Base-by-base conservation (phyloP, 2,329 filamentous ascomycete species). In the Corniculantispora saksenae region DNA sequence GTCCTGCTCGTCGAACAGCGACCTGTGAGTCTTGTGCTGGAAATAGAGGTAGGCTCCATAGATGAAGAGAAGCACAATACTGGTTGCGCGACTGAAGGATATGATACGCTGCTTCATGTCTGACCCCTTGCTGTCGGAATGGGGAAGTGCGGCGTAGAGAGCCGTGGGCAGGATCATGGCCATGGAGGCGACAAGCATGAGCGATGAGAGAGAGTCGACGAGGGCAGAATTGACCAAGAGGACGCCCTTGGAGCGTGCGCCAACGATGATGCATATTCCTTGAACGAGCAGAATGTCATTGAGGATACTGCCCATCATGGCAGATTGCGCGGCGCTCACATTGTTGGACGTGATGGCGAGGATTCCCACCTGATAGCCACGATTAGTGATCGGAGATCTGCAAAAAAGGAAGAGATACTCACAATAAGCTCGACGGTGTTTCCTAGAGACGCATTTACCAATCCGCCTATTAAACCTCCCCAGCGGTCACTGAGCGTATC, bases 281-380 rank as follows among this genome's bases (percentile, higher is more conserved):
- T 68, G 67, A n/a, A 68, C 67, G 29, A 68, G 51, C 17, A 68
- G 51, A 47, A 67, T 68, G 57, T 68, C 67, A 21, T 66, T 67
- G 43, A 68, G 65, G 53, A 68, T 68, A 51, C 67, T 68, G 58
- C 67, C 67, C 43, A 68, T 61, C 67, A 68, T 68, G 54, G 48
- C 61, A 17, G 67, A 68, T 43, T 68, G 67, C 9, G 67, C 67
- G 7, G 64, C 57, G n/a, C 65, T 32, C 9, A 66, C 57, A 35
- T 68, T 66, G 64, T 67, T 58, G 19, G 63, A 59, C 19, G 64
- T 47, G 23, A 68, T 66, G 55, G 67, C 67, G 15, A 68, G 55
- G 1, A 68, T 27, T 21, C 67, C 67, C 19, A 68, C 65, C 67
- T 68, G 17, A 21, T 43, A 23, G 17, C 6, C 12, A 25, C 23